phyloP scores from a whole-genome alignment of 495 filamentous ascomycete genomes.

The Diplogelasinospora grovesii region DNA sequence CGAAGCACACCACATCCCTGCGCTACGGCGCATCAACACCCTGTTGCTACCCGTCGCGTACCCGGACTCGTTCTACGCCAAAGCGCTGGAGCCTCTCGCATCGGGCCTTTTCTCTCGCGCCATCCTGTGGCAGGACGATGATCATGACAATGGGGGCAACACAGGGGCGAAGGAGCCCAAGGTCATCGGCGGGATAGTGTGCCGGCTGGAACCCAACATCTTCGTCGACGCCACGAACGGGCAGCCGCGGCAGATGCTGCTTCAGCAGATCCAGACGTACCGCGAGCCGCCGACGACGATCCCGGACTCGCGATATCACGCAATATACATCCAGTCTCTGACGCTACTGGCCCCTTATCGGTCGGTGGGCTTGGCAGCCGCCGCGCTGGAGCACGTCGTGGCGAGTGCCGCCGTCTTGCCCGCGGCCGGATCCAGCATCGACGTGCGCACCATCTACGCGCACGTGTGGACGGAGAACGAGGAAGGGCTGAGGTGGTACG shows the following conservation, averaged over 20 bases:
- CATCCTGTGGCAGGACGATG: slow-evolving; percentile 47
- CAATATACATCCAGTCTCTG: slow-evolving; percentile 85
- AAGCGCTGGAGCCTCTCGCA: slow-evolving; percentile 59
- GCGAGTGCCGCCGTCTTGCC: slow-evolving; percentile 30
- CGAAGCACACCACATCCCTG: slow-evolving; percentile 56
- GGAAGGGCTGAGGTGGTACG: slow-evolving; percentile 84
- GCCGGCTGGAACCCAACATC: slow-evolving; percentile 58
- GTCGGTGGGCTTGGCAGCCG: slow-evolving; percentile 66
- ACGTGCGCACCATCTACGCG: slow-evolving; percentile 57
- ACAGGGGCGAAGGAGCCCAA: slow-evolving; percentile 40
- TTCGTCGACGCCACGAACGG: slow-evolving; percentile 14
- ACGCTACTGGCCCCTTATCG: slow-evolving; percentile 79
- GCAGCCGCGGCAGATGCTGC: background rate
- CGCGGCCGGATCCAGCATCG: slow-evolving; percentile 33
- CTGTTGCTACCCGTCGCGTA: slow-evolving; percentile 85
- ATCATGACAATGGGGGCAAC: no score
- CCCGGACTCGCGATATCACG: slow-evolving; percentile 16
- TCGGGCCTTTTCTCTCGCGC: slow-evolving; percentile 69
- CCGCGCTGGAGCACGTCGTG: slow-evolving; percentile 57
- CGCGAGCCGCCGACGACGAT: background rate
- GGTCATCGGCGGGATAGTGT: slow-evolving; percentile 78
- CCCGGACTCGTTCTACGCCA: slow-evolving; percentile 77
- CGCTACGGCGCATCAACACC: slow-evolving; percentile 72
- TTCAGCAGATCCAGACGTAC: no score
- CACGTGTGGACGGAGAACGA: slow-evolving; percentile 93